Percentiles rank a stretch among this genome's conserved stretches.
These are phyloP conservation scores for Barnettozyma sucrosica DNA, from an alignment of 805 yeast species.

Conservation along the genomic window DNA sequence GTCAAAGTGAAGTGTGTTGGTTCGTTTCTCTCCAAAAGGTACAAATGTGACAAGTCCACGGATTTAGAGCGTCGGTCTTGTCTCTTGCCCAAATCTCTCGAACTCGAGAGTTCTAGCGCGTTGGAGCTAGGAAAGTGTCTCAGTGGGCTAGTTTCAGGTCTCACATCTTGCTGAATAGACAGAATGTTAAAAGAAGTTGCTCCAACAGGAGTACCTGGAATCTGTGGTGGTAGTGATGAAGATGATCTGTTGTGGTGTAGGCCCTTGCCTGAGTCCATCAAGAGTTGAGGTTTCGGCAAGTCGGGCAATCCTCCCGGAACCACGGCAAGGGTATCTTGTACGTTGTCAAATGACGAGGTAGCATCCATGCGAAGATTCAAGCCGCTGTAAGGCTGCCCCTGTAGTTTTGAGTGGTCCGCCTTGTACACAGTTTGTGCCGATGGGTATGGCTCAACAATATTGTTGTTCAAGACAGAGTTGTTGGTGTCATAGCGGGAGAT, in stretches of 20 bases:
- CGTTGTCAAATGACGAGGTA: neutral
- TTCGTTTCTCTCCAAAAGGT: slow-evolving; percentile 28
- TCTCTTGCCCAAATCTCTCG: slow-evolving; percentile 3
- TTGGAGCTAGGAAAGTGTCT: slow-evolving; percentile 2
- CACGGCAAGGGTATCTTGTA: too few relatives aligned
- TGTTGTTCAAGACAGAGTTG: slow-evolving; percentile 6
- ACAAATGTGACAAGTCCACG: slow-evolving; percentile 38
- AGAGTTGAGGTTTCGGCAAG: neutral
- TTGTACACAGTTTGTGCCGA: neutral
- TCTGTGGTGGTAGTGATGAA: slow-evolving; percentile 11
- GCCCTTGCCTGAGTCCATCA: neutral
- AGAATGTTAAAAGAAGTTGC: slow-evolving; percentile 22
- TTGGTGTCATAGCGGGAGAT: slow-evolving; percentile 2
- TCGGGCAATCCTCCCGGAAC: neutral
- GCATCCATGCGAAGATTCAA: neutral
- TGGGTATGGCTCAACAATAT: slow-evolving; percentile 8
- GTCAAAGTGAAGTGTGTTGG: slow-evolving; percentile 34
- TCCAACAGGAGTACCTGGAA: slow-evolving; percentile 21
- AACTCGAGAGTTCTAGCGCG: neutral
- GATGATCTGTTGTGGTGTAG: slow-evolving; percentile 7
- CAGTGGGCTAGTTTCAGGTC: slow-evolving; percentile 4
- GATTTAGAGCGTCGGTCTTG: slow-evolving; percentile 30
- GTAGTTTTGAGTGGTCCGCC: neutral
- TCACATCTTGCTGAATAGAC: neutral
- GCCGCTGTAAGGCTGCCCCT: neutral